Base-by-base conservation (phyloP, 352 stramenopile genomes). In the Pythium grandisporangium region DNA sequence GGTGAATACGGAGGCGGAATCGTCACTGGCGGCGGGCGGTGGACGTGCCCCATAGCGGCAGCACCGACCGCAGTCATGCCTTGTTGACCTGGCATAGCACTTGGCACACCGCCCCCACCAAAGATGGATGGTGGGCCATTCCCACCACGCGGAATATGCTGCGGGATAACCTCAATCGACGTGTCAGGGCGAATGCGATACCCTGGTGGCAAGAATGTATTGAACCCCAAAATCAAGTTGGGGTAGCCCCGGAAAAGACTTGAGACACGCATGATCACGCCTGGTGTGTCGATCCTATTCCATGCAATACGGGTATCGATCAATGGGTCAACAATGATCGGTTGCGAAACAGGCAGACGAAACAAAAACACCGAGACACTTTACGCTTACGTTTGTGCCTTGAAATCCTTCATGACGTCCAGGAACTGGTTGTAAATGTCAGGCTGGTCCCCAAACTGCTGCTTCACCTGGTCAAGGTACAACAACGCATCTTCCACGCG, bases 391-490 rank as follows among this genome's bases (percentile, higher is more conserved):
- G 83, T 85, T 61, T 99, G 94, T 3, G 95, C 96, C 58, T 99
- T 99, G 63, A 99, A 99, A 32, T 98, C 97, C 78, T 99, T 99
- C 97, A 99, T 99, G 47, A 99, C 98, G 59, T 99, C 96, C 35
- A 99, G 64, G 55, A 99, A 99, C 63, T 99, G 95, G 73, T 99
- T 99, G 87, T 99, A 99, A 30, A 99, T 98, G 52, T 99, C 92
- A 0, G 95, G 95, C 53, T 98, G 92, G 66, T 99, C 93, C 30
- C 91, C 89, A 71, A 99, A 99, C 71, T 99, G 93, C 58, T 98
- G 95, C 68, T 99, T 99, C 37, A 99, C 96, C 72, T 99, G 95
- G 59, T 99, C 96, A 11, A 99, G 66, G 61, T 99, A 99, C 25
- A 98, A 69, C 27, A 99, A 70, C n/a, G 97, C 97, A 69, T 99